Percentiles rank a stretch among this genome's conserved stretches.
phyloP scores from a whole-genome alignment of 75 land plant species.

The Selaginella moellendorffii region DNA sequence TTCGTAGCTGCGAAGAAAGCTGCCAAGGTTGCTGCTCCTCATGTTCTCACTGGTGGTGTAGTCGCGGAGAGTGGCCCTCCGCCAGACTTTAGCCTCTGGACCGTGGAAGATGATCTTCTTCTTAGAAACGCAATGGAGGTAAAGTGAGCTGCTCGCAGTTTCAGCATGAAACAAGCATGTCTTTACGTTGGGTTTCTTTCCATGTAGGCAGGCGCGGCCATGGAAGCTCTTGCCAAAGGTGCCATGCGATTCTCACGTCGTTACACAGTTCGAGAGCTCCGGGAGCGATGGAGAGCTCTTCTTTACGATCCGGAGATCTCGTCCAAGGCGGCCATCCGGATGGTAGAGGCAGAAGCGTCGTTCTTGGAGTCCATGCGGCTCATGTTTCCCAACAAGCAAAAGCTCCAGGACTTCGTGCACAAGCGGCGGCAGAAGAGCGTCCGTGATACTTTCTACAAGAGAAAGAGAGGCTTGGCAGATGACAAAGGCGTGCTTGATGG shows the following conservation, averaged over 20 bases:
- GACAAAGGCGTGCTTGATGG: background rate
- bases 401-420: background rate
- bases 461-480: background rate
- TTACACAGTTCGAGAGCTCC: constrained; percentile 56
- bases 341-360: constrained; percentile 37
- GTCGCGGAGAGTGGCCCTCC: constrained; percentile 29
- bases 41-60: constrained; percentile 26
- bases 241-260: constrained; percentile 70
- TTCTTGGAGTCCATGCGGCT: background rate
- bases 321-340: constrained; percentile 44
- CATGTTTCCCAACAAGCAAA: background rate
- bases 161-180: too few relatives aligned
- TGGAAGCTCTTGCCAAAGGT: constrained; percentile 94
- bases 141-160: too few relatives aligned
- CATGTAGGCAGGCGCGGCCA: constrained; percentile 77
- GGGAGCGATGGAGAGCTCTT: constrained; percentile 75
- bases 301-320: constrained; percentile 68
- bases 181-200: too few relatives aligned
- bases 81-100: constrained; percentile 47
- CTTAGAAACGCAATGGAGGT: constrained; percentile 69
- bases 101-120: constrained; percentile 48
- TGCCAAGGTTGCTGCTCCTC: constrained; percentile 29
- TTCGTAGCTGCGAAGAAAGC: constrained; percentile 17
- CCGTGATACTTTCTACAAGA: background rate
- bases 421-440: background rate